phyloP scores from a whole-genome alignment of 148 eudicot species.

The Salicornia ramosissima region DNA sequence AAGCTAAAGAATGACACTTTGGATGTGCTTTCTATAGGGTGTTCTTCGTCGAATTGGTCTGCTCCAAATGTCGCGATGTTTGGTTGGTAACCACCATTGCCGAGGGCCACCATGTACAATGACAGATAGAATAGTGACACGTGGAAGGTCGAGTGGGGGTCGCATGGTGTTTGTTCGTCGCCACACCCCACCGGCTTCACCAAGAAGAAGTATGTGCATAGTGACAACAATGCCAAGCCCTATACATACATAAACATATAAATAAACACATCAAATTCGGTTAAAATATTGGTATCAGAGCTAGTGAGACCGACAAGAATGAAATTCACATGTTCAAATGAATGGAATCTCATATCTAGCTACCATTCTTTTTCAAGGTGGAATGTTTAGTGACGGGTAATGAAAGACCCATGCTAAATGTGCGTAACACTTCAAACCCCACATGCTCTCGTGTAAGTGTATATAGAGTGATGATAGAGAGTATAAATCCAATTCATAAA shows the following conservation, averaged over 20 bases:
- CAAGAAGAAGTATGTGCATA: conserved; percentile 51
- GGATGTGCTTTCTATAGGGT: conserved; percentile 50
- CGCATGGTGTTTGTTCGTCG: conserved; percentile 36
- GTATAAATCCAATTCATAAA: too few species aligned
- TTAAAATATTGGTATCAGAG: too few species aligned
- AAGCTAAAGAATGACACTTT: conserved; percentile 74
- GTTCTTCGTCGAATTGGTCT: conserved; percentile 66
- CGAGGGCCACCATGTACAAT: conserved; percentile 60
- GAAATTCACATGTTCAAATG: too few species aligned
- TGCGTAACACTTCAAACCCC: too few species aligned
- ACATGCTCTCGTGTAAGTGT: too few species aligned
- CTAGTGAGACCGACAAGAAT: too few species aligned
- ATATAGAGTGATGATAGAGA: too few species aligned
- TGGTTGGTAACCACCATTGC: conserved; percentile 77
- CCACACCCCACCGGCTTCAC: conserved; percentile 59
- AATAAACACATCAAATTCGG: neutral
- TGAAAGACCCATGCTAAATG: too few species aligned
- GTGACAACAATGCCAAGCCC: conserved; percentile 48
- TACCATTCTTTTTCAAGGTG: too few species aligned
- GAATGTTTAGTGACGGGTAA: too few species aligned
- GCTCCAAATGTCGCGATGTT: conserved; percentile 79
- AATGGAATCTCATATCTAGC: too few species aligned
- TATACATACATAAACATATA: neutral
- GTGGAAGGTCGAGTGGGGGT: conserved; percentile 32
- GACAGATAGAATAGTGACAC: conserved; percentile 44